Conservation (phyloP, 805 yeast species). For the Wickerhamiella alocasiicola region DNA sequence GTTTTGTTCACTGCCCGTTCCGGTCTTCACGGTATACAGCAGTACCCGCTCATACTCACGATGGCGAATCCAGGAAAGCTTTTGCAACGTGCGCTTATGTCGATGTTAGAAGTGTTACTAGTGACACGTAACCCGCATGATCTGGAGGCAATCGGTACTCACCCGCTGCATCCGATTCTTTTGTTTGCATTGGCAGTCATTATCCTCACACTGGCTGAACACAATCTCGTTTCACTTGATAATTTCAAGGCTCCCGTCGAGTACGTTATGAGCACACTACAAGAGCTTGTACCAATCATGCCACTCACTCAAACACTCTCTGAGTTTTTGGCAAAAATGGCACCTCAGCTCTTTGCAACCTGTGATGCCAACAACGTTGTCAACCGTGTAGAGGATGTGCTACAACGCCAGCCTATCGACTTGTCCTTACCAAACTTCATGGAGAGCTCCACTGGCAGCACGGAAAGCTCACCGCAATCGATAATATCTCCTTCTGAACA, state of each 20-base stretch:
- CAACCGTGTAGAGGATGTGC: conserved; percentile 14
- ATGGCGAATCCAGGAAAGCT: conserved; percentile 16
- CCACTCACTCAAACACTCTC: conserved; percentile 11
- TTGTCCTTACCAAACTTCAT: conserved; percentile 14
- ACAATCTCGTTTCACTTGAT: conserved; percentile 13
- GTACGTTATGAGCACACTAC: conserved; percentile 13
- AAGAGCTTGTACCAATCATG: conserved; percentile 9
- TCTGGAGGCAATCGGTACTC: conserved; percentile 13
- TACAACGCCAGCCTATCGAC: conserved; percentile 7
- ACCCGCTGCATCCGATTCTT: conserved; percentile 16
- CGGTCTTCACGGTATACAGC: conserved; percentile 14
- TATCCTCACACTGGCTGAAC: conserved; percentile 11
- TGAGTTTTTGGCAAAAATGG: conserved; percentile 8
- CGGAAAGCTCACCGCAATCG: conserved; percentile 7
- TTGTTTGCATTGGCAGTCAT: conserved; percentile 14
- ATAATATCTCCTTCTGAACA: not conserved
- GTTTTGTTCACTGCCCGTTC: conserved; percentile 14
- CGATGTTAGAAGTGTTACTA: conserved; percentile 19
- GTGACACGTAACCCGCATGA: conserved; percentile 19
- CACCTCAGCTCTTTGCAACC: conserved; percentile 1
- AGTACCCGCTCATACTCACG: conserved; percentile 12
- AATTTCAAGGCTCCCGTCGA: conserved; percentile 16
- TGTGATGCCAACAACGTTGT: conserved; percentile 1
- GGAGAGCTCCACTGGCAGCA: conserved; percentile 2
- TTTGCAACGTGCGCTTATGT: conserved; percentile 17